phyloP scores from a whole-genome alignment of 2,329 filamentous ascomycete genomes.

The Zalaria sp. region DNA sequence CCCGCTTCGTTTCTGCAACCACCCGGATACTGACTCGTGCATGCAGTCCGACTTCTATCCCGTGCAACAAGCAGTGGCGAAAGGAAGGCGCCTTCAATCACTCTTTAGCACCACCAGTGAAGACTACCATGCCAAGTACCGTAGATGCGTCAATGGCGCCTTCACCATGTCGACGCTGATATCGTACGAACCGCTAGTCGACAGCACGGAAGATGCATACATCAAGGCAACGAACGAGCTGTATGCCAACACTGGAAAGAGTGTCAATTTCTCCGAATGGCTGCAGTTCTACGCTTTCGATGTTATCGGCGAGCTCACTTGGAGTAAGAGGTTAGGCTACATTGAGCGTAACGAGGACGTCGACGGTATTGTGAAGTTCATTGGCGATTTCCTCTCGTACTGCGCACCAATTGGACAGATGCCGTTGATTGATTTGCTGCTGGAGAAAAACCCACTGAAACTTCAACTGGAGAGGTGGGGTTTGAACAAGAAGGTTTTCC shows the following conservation, averaged over 20 bases:
- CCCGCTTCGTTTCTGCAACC: background rate
- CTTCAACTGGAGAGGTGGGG: slow-evolving; percentile 54
- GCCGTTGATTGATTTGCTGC: slow-evolving; percentile 52
- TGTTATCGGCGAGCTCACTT: slow-evolving; percentile 66
- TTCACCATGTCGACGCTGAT: slow-evolving; percentile 67
- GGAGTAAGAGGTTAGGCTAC: slow-evolving; percentile 62
- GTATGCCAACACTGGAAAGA: slow-evolving; percentile 25
- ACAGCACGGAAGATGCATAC: slow-evolving; percentile 59
- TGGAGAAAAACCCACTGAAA: slow-evolving; percentile 63
- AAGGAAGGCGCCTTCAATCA: slow-evolving; percentile 53
- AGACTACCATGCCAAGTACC: slow-evolving; percentile 59
- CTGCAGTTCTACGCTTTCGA: slow-evolving; percentile 73
- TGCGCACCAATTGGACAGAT: slow-evolving; percentile 64
- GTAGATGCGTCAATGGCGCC: slow-evolving; percentile 60
- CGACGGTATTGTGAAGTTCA: slow-evolving; percentile 55
- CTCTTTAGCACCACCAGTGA: slow-evolving; percentile 68
- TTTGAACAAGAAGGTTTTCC: slow-evolving; percentile 53
- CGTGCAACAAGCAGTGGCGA: slow-evolving; percentile 59
- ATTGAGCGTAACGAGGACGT: slow-evolving; percentile 62
- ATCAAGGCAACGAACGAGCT: slow-evolving; percentile 35
- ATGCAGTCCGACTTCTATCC: slow-evolving; percentile 63
- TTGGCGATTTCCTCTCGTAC: slow-evolving; percentile 53
- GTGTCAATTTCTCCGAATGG: slow-evolving; percentile 57
- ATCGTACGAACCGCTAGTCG: slow-evolving; percentile 68
- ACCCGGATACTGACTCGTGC: background rate